These are phyloP conservation scores for Medicago ruthenica DNA, from an alignment of 306 rosid species.

Conservation along the genomic window DNA sequence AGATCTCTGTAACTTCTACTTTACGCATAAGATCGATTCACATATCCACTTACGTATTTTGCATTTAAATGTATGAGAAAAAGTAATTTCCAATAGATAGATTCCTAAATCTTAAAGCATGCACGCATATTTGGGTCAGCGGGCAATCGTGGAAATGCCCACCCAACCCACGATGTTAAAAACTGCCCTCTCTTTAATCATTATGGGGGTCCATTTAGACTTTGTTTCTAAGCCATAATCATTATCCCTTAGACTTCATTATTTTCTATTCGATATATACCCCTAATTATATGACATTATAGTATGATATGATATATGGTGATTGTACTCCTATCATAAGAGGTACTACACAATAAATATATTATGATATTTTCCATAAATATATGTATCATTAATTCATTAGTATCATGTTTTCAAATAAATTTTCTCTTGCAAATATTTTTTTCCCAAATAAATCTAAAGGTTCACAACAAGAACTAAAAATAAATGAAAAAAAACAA, in stretches of 20 bases:
- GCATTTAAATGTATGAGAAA: conserved; percentile 38
- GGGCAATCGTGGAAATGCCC: conserved; percentile 76
- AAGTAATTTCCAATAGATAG: conserved; percentile 46
- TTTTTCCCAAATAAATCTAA: too few relatives aligned
- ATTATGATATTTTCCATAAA: too few relatives aligned
- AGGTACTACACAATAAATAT: too few relatives aligned
- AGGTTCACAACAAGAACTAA: too few relatives aligned
- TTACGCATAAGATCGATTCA: conserved; percentile 63
- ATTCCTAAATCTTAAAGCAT: conserved; percentile 53
- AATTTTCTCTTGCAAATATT: too few relatives aligned
- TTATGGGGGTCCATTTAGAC: conserved; percentile 75
- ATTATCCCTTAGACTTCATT: conserved; percentile 62
- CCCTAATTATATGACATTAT: not conserved
- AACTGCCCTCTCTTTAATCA: conserved; percentile 69
- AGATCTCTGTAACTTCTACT: conserved; percentile 73
- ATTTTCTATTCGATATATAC: conserved; percentile 28
- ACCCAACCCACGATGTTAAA: conserved; percentile 62
- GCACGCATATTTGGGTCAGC: conserved; percentile 64
- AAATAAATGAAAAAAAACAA: too few relatives aligned
- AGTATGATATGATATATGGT: too few relatives aligned
- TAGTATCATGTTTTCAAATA: too few relatives aligned
- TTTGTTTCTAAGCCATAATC: conserved; percentile 88
- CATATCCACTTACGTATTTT: conserved; percentile 46
- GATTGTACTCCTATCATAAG: too few relatives aligned
- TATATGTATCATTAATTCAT: too few relatives aligned